phyloP scores from a whole-genome alignment of 75 land plant genomes.

The Cryptomeria japonica region DNA sequence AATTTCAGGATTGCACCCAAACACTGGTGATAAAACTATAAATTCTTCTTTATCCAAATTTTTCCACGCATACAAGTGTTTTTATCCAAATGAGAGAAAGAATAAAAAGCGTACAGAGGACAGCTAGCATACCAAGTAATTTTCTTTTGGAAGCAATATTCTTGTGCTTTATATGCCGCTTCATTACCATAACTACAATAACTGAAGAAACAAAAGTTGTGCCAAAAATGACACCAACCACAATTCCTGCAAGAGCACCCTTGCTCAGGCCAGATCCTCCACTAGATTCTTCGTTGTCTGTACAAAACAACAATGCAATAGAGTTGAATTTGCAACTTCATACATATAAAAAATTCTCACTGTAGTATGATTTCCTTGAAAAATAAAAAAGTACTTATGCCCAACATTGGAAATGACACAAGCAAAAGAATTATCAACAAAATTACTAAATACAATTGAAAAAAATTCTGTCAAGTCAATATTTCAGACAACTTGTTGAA shows the following conservation, averaged over 20 bases:
- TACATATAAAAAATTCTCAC: background rate
- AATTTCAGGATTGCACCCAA: background rate
- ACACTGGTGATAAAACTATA: background rate
- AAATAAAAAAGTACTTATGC: background rate
- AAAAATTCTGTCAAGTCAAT: background rate
- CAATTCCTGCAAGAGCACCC: conserved; percentile 32
- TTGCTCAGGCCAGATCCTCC: conserved; percentile 22
- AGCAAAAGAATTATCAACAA: background rate
- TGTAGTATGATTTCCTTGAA: background rate
- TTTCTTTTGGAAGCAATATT: conserved; percentile 18
- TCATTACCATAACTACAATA: conserved; percentile 17
- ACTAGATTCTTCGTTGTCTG: conserved; percentile 13
- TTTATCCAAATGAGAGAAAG: background rate
- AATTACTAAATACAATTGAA: background rate
- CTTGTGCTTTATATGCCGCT: conserved; percentile 8
- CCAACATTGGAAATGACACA: background rate
- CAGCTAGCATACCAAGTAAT: conserved; percentile 18
- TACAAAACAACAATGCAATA: background rate
- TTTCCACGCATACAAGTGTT: background rate
- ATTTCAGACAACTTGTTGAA: background rate
- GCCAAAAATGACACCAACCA: conserved; percentile 37
- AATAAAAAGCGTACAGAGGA: too few species aligned
- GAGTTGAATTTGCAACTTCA: background rate
- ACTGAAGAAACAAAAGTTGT: conserved; percentile 22
- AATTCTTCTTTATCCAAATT: background rate